Conservation (phyloP, 257 asterid genomes). For the Fraxinus pennsylvanica region DNA sequence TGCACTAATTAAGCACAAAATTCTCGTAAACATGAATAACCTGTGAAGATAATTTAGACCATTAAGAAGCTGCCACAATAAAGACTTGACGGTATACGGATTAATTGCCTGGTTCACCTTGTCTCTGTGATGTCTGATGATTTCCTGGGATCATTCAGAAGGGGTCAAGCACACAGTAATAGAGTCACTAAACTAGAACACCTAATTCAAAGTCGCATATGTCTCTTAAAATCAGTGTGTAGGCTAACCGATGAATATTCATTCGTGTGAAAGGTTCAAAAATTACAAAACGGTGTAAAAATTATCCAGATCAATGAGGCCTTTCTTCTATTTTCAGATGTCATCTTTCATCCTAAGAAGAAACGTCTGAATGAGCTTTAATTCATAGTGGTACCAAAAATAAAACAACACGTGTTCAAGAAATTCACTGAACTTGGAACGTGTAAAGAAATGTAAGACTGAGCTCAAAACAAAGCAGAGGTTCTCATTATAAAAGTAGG, state of each 20-base stretch:
- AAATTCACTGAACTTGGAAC: neutral
- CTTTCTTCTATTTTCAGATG: neutral
- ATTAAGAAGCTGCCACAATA: slow-evolving; percentile 98
- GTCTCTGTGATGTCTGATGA: slow-evolving; percentile 95
- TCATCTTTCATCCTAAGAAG: neutral
- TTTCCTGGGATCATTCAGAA: slow-evolving; percentile 63
- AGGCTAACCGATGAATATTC: neutral
- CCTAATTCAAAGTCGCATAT: neutral
- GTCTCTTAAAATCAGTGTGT: neutral
- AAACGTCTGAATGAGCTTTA: neutral
- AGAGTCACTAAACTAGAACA: slow-evolving; percentile 15
- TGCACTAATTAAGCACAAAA: slow-evolving; percentile 20
- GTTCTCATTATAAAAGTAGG: neutral
- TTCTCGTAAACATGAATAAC: slow-evolving; percentile 35
- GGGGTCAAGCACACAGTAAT: slow-evolving; percentile 26
- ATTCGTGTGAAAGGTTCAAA: neutral
- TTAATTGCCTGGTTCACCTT: slow-evolving; percentile 86
- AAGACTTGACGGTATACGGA: slow-evolving; percentile 76
- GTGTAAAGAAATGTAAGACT: neutral
- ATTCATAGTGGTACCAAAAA: neutral
- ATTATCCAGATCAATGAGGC: neutral
- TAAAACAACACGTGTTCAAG: neutral
- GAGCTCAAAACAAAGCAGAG: neutral
- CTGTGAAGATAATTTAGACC: slow-evolving; percentile 97
- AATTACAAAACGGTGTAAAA: neutral